Conservation (phyloP, 352 stramenopile genomes). For the Halophytophthora polymorphica region DNA sequence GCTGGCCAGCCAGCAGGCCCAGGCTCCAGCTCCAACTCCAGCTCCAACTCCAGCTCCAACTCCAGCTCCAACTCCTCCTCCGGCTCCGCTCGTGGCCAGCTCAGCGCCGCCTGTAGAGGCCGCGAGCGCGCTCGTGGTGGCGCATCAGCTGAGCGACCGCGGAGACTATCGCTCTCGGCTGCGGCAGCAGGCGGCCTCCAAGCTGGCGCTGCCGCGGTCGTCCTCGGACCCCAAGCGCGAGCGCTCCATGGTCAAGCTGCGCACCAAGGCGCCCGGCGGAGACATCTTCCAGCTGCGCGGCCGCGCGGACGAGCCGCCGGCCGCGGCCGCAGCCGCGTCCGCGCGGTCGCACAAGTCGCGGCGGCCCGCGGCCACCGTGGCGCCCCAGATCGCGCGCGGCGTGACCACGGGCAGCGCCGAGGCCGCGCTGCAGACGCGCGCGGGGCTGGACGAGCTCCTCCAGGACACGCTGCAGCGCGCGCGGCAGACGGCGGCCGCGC, state of each 20-base stretch:
- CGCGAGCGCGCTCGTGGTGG: constrained; percentile 24
- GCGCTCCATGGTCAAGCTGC: constrained; percentile 56
- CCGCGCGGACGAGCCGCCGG: constrained; percentile 24
- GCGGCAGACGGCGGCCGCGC: constrained; percentile 41
- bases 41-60: constrained; percentile 8
- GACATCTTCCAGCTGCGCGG: constrained; percentile 58
- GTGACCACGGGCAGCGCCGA: constrained; percentile 63
- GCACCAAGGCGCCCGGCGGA: constrained; percentile 44
- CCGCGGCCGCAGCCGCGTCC: constrained; percentile 18
- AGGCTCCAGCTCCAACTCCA: constrained; percentile 12
- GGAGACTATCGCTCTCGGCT: constrained; percentile 28
- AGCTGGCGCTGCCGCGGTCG: constrained; percentile 65
- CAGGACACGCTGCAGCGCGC: constrained; percentile 73
- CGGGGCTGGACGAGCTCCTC: constrained; percentile 51
- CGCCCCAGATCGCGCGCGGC: constrained; percentile 60
- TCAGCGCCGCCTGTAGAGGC: too few species aligned
- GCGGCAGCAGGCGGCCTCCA: constrained; percentile 54
- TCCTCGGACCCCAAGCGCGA: constrained; percentile 78
- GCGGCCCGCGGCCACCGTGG: constrained; percentile 24
- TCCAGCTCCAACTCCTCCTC: constrained; percentile 5
- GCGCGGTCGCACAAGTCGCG: constrained; percentile 19
- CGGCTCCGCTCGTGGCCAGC: constrained; percentile 13
- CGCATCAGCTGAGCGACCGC: constrained; percentile 28
- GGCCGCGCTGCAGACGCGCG: constrained; percentile 23
- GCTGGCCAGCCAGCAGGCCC: constrained; percentile 40